Evolutionary conservation across 2,329 filamentous ascomycete genomes (phyloP).

Genomic region (Pestalotiopsis sp.): DNA sequence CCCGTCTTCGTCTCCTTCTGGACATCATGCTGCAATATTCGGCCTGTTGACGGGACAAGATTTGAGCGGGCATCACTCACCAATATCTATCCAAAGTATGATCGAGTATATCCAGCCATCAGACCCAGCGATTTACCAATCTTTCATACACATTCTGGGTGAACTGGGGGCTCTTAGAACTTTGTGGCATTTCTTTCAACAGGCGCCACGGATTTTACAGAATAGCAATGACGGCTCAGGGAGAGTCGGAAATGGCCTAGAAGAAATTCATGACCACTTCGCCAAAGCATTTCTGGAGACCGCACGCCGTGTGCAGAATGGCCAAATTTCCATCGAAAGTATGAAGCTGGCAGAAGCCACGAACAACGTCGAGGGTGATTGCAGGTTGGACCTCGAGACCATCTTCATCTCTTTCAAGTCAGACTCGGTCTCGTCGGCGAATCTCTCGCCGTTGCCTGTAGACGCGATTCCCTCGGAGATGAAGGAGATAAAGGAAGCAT

Average conservation of each 20-base stretch:
- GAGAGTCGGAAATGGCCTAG: neutral
- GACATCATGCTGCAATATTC: conserved; percentile 18
- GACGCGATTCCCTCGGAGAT: neutral
- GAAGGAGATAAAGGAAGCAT: conserved; percentile 2
- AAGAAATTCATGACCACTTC: neutral
- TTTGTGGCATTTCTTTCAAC: conserved; percentile 25
- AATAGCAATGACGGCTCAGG: neutral
- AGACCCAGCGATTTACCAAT: neutral
- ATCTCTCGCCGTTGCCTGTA: neutral
- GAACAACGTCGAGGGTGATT: conserved; percentile 19
- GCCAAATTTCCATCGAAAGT: neutral
- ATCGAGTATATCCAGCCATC: neutral
- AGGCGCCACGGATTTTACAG: neutral
- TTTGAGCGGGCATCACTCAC: conserved; percentile 15
- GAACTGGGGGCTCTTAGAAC: conserved; percentile 31
- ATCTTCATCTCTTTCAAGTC: conserved; percentile 21
- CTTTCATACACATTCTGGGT: conserved; percentile 24
- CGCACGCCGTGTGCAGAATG: neutral
- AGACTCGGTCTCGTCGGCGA: neutral
- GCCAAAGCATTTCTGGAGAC: neutral
- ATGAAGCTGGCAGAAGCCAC: conserved; percentile 15
- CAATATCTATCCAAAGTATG: neutral
- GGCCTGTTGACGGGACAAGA: conserved; percentile 27
- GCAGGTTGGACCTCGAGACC: conserved; percentile 24
- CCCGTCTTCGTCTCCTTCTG: neutral